These are phyloP conservation scores for Tetradesmus lagerheimii DNA, from an alignment of 139 green algal species.

Conservation along the genomic window DNA sequence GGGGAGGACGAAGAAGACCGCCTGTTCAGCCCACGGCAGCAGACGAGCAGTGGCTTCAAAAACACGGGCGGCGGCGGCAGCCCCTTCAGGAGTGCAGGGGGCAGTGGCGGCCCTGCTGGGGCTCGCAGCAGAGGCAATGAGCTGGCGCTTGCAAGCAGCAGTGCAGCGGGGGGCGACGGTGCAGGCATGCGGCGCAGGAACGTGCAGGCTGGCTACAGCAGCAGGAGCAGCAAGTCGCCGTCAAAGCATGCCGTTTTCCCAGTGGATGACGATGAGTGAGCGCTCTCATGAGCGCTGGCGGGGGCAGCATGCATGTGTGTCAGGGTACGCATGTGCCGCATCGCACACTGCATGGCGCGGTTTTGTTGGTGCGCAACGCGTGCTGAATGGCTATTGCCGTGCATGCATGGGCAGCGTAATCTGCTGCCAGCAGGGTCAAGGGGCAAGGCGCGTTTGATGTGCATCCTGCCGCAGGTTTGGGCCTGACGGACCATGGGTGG, in stretches of 20 bases:
- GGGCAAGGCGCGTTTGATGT: too few species aligned
- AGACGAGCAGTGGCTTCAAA: neutral
- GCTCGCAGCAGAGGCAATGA: neutral
- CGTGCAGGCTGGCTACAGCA: neutral
- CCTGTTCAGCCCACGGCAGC: conserved; percentile 10
- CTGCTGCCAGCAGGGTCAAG: too few species aligned
- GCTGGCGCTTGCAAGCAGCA: neutral
- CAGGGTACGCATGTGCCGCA: neutral
- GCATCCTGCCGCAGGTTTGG: too few species aligned
- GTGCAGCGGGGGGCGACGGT: neutral
- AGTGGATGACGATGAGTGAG: neutral
- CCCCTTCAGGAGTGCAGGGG: neutral
- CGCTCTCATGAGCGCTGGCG: too few species aligned
- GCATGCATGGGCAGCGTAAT: too few species aligned
- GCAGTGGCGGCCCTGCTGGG: neutral
- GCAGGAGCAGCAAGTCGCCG: neutral
- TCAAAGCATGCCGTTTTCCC: neutral
- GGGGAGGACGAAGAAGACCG: neutral
- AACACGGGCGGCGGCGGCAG: neutral
- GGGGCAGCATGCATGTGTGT: neutral
- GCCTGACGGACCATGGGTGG: too few species aligned
- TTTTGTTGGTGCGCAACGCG: too few species aligned
- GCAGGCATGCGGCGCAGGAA: neutral
- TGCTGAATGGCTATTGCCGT: too few species aligned
- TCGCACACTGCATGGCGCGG: neutral